phyloP scores from a whole-genome alignment of 257 asterid genomes.

The Haberlea rhodopensis region DNA sequence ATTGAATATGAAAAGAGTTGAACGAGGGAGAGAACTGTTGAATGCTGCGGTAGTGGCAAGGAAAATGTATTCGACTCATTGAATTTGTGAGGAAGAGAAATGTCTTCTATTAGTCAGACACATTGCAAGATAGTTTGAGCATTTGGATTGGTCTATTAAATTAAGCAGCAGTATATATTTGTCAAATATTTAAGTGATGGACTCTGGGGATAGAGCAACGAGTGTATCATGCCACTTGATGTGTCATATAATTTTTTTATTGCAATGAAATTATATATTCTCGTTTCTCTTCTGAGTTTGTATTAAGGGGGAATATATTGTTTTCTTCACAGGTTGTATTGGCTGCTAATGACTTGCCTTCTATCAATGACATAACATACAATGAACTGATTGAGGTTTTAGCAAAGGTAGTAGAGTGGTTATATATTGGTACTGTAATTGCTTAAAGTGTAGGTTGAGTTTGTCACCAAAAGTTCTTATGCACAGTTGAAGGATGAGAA shows the following conservation, averaged over 20 bases:
- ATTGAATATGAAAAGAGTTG: too few relatives aligned
- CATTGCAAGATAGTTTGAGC: too few relatives aligned
- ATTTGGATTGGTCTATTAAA: too few relatives aligned
- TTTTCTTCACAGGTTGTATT: conserved; percentile 66
- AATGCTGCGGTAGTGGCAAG: too few relatives aligned
- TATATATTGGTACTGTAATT: conserved; percentile 16
- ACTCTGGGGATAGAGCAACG: too few relatives aligned
- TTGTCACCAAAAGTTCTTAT: conserved; percentile 24
- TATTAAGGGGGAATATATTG: conserved; percentile 14
- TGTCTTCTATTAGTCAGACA: too few relatives aligned
- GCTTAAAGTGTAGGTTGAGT: conserved; percentile 25
- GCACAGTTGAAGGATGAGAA: conserved; percentile 79
- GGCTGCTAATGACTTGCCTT: conserved; percentile 93
- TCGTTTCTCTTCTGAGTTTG: conserved; percentile 1
- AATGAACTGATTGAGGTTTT: conserved; percentile 72
- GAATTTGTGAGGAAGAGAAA: too few relatives aligned
- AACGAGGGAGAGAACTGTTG: too few relatives aligned
- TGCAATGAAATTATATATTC: not conserved
- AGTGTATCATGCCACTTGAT: too few relatives aligned
- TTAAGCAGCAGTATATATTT: too few relatives aligned
- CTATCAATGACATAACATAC: conserved; percentile 86
- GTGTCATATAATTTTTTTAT: conserved; percentile 12
- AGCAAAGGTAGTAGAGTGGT: conserved; percentile 54
- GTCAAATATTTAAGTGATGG: too few relatives aligned
- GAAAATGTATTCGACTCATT: too few relatives aligned